phyloP scores from a whole-genome alignment of 1,284 basidiomycete species.

The Puccinia novopanici region DNA sequence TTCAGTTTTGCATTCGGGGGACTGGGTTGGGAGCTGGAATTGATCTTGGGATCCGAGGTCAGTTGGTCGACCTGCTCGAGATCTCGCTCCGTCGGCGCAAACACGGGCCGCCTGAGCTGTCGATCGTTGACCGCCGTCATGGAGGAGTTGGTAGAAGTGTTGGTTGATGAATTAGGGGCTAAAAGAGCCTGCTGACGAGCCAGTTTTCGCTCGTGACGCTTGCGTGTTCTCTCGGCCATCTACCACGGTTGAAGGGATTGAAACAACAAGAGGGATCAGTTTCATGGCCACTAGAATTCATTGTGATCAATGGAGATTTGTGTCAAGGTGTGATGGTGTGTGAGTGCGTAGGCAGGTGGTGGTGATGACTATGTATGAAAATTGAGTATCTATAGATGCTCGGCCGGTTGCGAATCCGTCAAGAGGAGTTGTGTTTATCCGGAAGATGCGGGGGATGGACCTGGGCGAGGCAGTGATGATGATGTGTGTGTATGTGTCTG shows the following conservation, averaged over 20 bases:
- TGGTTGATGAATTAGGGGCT: not conserved
- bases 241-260: not conserved
- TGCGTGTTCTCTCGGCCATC: slow-evolving; percentile 43
- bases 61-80: not conserved
- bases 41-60: not conserved
- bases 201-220: slow-evolving; percentile 39
- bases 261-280: not conserved
- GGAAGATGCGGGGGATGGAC: not conserved
- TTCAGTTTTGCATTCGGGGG: slow-evolving; percentile 10
- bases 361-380: slow-evolving; percentile 10
- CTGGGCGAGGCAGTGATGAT: not conserved
- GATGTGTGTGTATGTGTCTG: no score
- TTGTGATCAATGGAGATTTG: not conserved
- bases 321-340: not conserved
- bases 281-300: not conserved
- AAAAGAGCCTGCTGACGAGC: slow-evolving; percentile 16
- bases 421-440: slow-evolving; percentile 2
- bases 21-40: not conserved
- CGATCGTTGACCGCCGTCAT: not conserved
- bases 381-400: not conserved
- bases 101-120: not conserved
- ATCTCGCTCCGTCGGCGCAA: slow-evolving; percentile 12
- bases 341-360: not conserved
- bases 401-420: not conserved
- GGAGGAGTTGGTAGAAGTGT: not conserved